Percentiles rank a stretch among this genome's conserved stretches.
phyloP scores from a whole-genome alignment of 2,329 filamentous ascomycete genomes.

The Fusarium temperatum region DNA sequence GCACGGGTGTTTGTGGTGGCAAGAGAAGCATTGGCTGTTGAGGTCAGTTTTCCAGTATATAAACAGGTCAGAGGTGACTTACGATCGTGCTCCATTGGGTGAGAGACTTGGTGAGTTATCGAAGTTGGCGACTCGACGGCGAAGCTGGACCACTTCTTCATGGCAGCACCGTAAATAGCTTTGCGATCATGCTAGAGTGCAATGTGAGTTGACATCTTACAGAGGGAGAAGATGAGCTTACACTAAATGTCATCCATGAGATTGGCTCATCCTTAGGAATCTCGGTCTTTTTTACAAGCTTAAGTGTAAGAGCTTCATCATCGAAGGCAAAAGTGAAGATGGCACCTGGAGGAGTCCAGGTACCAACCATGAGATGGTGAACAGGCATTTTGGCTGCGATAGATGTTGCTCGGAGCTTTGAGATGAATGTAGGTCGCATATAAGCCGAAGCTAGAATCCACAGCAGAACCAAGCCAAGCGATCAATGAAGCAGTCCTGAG shows the following conservation, averaged over 20 bases:
- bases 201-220: not conserved
- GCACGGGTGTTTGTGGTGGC: slow-evolving; percentile 82
- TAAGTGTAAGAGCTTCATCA: slow-evolving; percentile 78
- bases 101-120: slow-evolving; percentile 78
- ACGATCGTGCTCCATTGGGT: slow-evolving; percentile 81
- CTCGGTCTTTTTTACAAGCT: slow-evolving; percentile 80
- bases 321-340: slow-evolving; percentile 92
- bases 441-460: not conserved
- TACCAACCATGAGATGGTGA: slow-evolving; percentile 91
- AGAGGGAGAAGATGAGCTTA: slow-evolving; percentile 53
- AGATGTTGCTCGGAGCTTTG: slow-evolving; percentile 22
- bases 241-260: slow-evolving; percentile 93
- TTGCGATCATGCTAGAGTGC: slow-evolving; percentile 75
- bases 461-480: not conserved
- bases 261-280: slow-evolving; percentile 88
- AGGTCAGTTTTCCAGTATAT: not conserved
- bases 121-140: slow-evolving; percentile 77
- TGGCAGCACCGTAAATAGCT: slow-evolving; percentile 87
- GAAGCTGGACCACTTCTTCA: slow-evolving; percentile 94
- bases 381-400: slow-evolving; percentile 67
- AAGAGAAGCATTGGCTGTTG: slow-evolving; percentile 71
- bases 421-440: slow-evolving; percentile 23
- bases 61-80: slow-evolving; percentile 46
- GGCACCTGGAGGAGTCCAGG: slow-evolving; percentile 88
- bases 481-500: not conserved